Evolutionary conservation across 192 early-diverging fungal genomes (phyloP), one percentile per base, ranked within the genome.

Genomic region (Podila epigama): DNA sequence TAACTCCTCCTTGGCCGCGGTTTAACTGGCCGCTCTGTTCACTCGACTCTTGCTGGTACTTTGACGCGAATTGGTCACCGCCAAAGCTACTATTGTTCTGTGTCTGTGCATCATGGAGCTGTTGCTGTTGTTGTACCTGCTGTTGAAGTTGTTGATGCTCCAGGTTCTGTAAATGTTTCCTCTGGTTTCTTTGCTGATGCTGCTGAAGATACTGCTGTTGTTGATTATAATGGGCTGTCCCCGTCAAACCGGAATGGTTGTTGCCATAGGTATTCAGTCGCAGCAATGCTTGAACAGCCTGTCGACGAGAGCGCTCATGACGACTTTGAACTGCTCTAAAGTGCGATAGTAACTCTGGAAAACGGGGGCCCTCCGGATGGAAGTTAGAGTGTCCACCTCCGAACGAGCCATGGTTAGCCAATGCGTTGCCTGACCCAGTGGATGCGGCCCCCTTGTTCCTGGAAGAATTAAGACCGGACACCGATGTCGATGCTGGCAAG

Each of bases 241-340:
- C 64, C 20, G 51, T 48, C 1, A 61, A 33, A 0, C 68, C 69
- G 13, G 68, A 60, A 31, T 35, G 51, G 41, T 35, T 51, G 39
- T 44, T 65, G 7, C 79, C 67, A 48, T 70, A 70, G 0, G 71
- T 81, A 34, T 68, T 73, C 6, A 57, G 22, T 10, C 66, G 35
- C n/a, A 68, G 31, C n/a, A 69, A 51, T 2, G 68, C 58, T 33
- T 69, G 63, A 2, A 63, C 63, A 65, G 85, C 81, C 52, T 85
- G 77, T 39, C 85, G 84, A 9, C 92, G 82, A n/a, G 71, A 79
- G 29, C 88, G 84, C 60, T 96, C 94, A 79, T 96, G 94, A 20
- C 88, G 83, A 2, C 62, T 51, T 58, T 96, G 94, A 20, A 93
- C 91, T 20, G 75, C 52, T 40, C 87, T 84, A 61, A 96, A 96